phyloP scores from a whole-genome alignment of 805 yeast genomes.

The Cyberlindnera suaveolens region DNA sequence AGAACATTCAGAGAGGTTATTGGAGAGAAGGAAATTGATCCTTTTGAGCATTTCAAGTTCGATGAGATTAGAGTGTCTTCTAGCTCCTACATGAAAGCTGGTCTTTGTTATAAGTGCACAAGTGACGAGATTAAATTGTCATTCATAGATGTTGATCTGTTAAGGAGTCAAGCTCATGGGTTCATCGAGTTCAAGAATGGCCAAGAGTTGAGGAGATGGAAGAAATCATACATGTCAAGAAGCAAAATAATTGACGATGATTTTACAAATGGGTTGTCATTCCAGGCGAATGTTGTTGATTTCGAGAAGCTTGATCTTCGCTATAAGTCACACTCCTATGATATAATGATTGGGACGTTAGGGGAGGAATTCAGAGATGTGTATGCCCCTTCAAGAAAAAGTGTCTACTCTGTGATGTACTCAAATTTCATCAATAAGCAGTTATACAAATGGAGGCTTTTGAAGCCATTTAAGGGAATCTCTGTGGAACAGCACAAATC shows the following conservation, averaged over 20 bases:
- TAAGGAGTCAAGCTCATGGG: slow-evolving; percentile 1
- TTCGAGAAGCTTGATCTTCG: slow-evolving; percentile 18
- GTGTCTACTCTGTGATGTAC: slow-evolving; percentile 7
- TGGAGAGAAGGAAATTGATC: slow-evolving; percentile 3
- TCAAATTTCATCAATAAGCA: slow-evolving; percentile 7
- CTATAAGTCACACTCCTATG: not conserved
- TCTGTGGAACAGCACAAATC: slow-evolving; percentile 1
- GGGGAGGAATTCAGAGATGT: not conserved
- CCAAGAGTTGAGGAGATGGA: slow-evolving; percentile 6
- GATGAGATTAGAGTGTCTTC: slow-evolving; percentile 8
- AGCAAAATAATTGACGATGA: not conserved
- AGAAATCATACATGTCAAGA: slow-evolving; percentile 1
- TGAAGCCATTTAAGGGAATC: slow-evolving; percentile 16
- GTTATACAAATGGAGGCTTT: slow-evolving; percentile 16
- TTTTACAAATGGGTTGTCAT: not conserved
- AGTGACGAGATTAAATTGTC: slow-evolving; percentile 5
- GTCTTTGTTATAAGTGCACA: slow-evolving; percentile 3
- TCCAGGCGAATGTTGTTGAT: slow-evolving; percentile 15
- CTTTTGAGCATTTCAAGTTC: slow-evolving; percentile 3
- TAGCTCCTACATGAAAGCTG: slow-evolving; percentile 15
- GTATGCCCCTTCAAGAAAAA: not conserved
- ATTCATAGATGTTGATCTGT: slow-evolving; percentile 5
- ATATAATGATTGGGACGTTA: not conserved
- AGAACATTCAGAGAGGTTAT: slow-evolving; percentile 12
- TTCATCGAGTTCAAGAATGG: slow-evolving; percentile 5